These are phyloP conservation scores for Saprolegnia parasitica DNA, from an alignment of 352 stramenopile species.

Conservation along the genomic window DNA sequence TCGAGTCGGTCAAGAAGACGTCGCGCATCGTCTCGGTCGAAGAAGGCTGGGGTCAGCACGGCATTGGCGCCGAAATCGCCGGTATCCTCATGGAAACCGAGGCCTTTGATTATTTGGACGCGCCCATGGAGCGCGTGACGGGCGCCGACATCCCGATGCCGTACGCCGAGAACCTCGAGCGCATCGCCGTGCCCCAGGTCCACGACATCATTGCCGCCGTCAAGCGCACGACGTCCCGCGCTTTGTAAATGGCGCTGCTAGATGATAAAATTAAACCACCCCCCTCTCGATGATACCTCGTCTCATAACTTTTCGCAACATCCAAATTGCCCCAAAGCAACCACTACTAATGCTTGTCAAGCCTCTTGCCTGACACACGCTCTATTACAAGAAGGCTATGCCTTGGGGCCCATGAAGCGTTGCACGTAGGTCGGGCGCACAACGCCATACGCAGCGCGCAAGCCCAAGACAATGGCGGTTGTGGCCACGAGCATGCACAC, in stretches of 20 bases:
- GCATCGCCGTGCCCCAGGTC: constrained; percentile 91
- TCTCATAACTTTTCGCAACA: too few relatives aligned
- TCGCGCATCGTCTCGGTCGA: constrained; percentile 96
- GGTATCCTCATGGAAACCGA: constrained; percentile 98
- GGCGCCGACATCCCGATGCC: constrained; percentile 98
- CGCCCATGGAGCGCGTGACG: constrained; percentile 95
- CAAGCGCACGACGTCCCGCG: constrained; percentile 80
- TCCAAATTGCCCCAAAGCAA: too few relatives aligned
- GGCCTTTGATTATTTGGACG: constrained; percentile 99
- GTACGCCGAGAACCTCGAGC: constrained; percentile 97
- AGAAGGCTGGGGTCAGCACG: constrained; percentile 95
- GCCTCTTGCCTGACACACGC: too few relatives aligned
- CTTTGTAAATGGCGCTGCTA: constrained; percentile 47
- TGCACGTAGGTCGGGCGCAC: constrained; percentile 13
- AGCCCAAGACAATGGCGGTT: neutral
- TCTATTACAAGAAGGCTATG: neutral
- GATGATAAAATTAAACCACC: constrained; percentile 17
- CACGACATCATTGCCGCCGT: constrained; percentile 92
- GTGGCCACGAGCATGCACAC: neutral
- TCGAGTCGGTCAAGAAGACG: constrained; percentile 98
- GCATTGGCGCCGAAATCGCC: constrained; percentile 96
- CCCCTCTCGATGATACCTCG: neutral
- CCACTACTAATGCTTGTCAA: too few relatives aligned
- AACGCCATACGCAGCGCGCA: constrained; percentile 13
- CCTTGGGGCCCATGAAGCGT: neutral